Percentiles rank a stretch among this genome's conserved stretches.
Evolutionary conservation across 2,329 filamentous ascomycete species (phyloP).

Genomic region (Sporothrix curviconia): DNA sequence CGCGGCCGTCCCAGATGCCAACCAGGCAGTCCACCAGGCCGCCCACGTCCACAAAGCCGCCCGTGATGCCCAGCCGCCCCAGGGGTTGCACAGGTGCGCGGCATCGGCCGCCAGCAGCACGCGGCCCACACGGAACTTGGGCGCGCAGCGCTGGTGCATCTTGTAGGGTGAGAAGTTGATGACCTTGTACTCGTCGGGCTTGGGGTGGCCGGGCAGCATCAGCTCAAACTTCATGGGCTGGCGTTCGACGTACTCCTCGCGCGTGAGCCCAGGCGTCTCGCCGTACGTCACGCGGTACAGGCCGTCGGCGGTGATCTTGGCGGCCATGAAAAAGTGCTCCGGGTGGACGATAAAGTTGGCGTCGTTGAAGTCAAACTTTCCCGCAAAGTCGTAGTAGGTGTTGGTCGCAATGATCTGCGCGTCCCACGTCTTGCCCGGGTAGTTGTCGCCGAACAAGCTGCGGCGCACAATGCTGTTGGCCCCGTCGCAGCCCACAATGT

Average conservation of each 20-base stretch:
- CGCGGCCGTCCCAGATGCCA: slow-evolving; percentile 38
- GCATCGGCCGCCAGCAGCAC: slow-evolving; percentile 55
- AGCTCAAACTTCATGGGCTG: slow-evolving; percentile 49
- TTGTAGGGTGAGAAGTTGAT: slow-evolving; percentile 53
- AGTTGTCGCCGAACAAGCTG: slow-evolving; percentile 47
- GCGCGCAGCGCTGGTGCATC: slow-evolving; percentile 55
- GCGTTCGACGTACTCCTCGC: slow-evolving; percentile 43
- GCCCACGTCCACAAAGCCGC: slow-evolving; percentile 58
- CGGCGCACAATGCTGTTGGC: slow-evolving; percentile 42
- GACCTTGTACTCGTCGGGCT: slow-evolving; percentile 50
- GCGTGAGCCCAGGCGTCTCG: slow-evolving; percentile 45
- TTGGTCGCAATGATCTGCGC: slow-evolving; percentile 58
- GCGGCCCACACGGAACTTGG: slow-evolving; percentile 50
- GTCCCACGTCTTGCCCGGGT: slow-evolving; percentile 54
- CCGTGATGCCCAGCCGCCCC: slow-evolving; percentile 56
- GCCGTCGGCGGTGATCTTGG: slow-evolving; percentile 51
- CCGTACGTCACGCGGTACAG: slow-evolving; percentile 60
- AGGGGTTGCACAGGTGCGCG: slow-evolving; percentile 49
- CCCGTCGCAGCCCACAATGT: slow-evolving; percentile 52
- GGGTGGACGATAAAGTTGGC: slow-evolving; percentile 57
- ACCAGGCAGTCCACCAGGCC: slow-evolving; percentile 54
- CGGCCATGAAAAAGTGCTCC: slow-evolving; percentile 55
- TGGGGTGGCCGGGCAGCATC: slow-evolving; percentile 54
- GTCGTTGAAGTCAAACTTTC: slow-evolving; percentile 46
- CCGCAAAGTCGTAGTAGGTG: slow-evolving; percentile 54